phyloP scores from a whole-genome alignment of 208 protist species.

The Trypanosoma caninum region DNA sequence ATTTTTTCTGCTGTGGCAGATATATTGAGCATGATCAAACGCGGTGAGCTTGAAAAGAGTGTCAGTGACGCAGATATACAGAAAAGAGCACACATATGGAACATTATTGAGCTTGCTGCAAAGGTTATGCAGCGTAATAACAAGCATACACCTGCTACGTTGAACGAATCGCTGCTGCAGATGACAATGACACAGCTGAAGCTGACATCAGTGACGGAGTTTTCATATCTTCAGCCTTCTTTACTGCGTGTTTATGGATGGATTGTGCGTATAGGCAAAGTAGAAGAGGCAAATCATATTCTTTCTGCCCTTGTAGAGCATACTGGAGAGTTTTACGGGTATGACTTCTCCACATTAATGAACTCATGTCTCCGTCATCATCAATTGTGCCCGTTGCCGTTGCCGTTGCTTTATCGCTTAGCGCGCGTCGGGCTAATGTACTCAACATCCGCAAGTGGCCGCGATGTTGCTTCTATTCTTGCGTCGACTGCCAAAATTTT shows the following conservation, averaged over 20 bases:
- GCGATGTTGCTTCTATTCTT: constrained; percentile 50
- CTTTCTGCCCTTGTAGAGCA: constrained; percentile 57
- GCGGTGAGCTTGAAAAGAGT: not conserved
- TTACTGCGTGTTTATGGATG: constrained; percentile 75
- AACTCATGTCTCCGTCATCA: constrained; percentile 59
- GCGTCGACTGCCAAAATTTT: constrained; percentile 47
- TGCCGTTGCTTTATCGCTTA: constrained; percentile 52
- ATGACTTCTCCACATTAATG: constrained; percentile 55
- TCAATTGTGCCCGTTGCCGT: constrained; percentile 42
- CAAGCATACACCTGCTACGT: constrained; percentile 43
- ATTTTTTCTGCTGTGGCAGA: constrained; percentile 51
- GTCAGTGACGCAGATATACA: constrained; percentile 2
- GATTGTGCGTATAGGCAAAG: constrained; percentile 68
- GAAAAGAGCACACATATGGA: constrained; percentile 23
- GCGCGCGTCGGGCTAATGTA: constrained; percentile 47
- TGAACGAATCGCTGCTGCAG: constrained; percentile 56
- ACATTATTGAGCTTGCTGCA: constrained; percentile 38
- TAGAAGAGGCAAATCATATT: constrained; percentile 41
- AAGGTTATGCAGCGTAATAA: constrained; percentile 76
- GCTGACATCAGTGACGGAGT: constrained; percentile 24
- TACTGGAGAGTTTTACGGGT: constrained; percentile 37
- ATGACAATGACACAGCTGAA: constrained; percentile 42
- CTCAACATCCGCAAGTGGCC: constrained; percentile 32
- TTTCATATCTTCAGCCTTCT: constrained; percentile 27
- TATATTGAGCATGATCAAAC: constrained; percentile 27